Evolutionary conservation across 2,329 filamentous ascomycete genomes (phyloP), one percentile per base, ranked within the genome.

Genomic region (Diplodia corticola): DNA sequence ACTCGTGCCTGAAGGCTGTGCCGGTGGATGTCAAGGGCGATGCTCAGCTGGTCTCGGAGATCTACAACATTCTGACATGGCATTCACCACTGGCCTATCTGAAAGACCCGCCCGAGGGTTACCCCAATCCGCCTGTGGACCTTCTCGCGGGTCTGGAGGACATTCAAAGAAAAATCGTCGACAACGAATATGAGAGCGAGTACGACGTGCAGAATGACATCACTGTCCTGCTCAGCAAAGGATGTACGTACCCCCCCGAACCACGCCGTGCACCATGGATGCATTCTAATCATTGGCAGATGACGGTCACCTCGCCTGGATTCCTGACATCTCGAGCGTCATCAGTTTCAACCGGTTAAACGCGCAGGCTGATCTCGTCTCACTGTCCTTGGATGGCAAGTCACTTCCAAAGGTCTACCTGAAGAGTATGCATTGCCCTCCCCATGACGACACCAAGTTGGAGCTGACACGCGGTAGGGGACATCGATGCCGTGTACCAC

Each of bases 41-140:
- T 49, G 49, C 72, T 6, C 68, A 74, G 37, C 67, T 77, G 30
- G 71, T 80, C 46, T 71, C 75, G 6, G 75, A 78, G 24, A 60
- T 79, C 44, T 76, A 75, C 61, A 64, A 74, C 15, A 76, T 76
- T 44, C 64, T 77, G 5, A 71, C 77, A 53, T 80, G 79, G 71
- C 78, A 81, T 51, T 77, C 75, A 10, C 77, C 76, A 20, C 68
- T 80, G 10, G 75, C 72, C 2, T 80, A 78, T 59, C 71, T 80
- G 5, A 77, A 78, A 30, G 72, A 75, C 28, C 78, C 78, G 2
- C 78, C 77, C 4, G 48, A 72, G 24, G 74, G 71, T 9, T 79
- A 78, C 59, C 75, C 75, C 0, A 77, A 79, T 57, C 70, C 76
- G 44, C 71, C 76, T 0, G 72, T 80, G 10, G 79, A 81, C 65